phyloP scores from a whole-genome alignment of 306 rosid species.

The Glycyrrhiza uralensis region DNA sequence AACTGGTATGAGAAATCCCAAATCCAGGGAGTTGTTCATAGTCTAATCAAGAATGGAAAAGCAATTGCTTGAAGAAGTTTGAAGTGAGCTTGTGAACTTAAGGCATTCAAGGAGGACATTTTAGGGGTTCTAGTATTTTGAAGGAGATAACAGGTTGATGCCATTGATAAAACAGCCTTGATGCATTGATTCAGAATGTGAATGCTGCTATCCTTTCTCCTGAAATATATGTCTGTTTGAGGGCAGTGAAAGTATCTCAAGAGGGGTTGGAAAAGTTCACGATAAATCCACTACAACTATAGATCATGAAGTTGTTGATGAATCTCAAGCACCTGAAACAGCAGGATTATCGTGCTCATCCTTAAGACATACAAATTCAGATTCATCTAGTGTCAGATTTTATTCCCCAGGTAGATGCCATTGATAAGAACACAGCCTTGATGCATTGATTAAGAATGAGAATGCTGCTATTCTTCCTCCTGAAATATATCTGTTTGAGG shows the following conservation, averaged over 20 bases:
- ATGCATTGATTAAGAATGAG: constrained; percentile 28
- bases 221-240: constrained; percentile 33
- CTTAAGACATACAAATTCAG: constrained; percentile 39
- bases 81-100: not conserved
- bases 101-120: not conserved
- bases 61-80: not conserved
- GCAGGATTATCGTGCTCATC: constrained; percentile 35
- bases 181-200: constrained; percentile 28
- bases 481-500: constrained; percentile 31
- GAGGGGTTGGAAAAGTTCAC: constrained; percentile 25
- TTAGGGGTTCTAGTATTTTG: not conserved
- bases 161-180: too few relatives aligned
- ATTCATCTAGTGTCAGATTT: constrained; percentile 41
- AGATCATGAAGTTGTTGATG: constrained; percentile 39
- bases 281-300: constrained; percentile 27
- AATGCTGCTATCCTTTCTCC: constrained; percentile 35
- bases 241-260: constrained; percentile 23
- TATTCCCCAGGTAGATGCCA: too few relatives aligned
- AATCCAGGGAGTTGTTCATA: not conserved
- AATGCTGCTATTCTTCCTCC: constrained; percentile 35
- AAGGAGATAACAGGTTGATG: not conserved
- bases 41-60: not conserved
- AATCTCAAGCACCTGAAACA: constrained; percentile 29
- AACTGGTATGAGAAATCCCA: not conserved
- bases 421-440: too few relatives aligned